Conservation (phyloP, 176 grass and related monocot species). For the Eleusine coracana region DNA sequence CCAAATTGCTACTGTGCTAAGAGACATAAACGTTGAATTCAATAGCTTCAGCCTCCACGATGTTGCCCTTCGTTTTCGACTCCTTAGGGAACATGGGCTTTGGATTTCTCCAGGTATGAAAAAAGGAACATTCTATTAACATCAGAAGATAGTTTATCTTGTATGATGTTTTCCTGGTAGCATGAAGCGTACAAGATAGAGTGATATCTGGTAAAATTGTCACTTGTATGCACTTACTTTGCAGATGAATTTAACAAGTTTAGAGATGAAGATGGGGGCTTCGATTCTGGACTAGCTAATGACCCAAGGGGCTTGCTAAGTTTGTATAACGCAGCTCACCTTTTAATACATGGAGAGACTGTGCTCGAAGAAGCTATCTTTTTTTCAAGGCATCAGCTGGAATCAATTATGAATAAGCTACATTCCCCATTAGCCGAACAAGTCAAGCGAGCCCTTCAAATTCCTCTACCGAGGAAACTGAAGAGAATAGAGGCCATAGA, state of each 20-base stretch:
- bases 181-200: no score
- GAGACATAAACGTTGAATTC: background rate
- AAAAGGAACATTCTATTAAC: background rate
- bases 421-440: background rate
- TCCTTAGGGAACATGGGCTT: background rate
- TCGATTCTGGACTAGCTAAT: background rate
- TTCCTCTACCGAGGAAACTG: background rate
- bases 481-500: background rate
- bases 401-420: background rate
- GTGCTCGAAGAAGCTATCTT: background rate
- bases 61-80: background rate
- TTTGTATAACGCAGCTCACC: background rate
- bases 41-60: background rate
- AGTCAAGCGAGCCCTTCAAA: background rate
- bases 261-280: background rate
- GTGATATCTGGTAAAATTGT: no score
- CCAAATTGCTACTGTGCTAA: background rate
- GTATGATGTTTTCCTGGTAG: no score
- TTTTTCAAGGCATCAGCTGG: background rate
- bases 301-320: background rate
- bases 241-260: background rate
- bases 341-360: background rate
- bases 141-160: no score
- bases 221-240: background rate
- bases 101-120: background rate